Base-by-base conservation (phyloP, 805 yeast genomes). In the Schizosaccharomyces japonicus region DNA sequence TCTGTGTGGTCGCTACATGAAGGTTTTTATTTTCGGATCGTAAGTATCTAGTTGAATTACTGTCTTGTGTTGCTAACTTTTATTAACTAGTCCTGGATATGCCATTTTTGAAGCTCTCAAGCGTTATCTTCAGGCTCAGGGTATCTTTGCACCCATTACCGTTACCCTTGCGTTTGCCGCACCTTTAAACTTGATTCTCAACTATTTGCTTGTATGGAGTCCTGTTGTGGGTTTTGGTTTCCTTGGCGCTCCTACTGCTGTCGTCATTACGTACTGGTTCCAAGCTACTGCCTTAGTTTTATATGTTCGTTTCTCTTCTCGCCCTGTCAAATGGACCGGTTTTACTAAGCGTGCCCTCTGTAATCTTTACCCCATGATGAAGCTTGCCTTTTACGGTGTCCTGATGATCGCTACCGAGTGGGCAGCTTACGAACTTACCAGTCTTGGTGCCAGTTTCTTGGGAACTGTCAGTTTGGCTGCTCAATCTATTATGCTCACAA, bases 81-180 rank as follows among this genome's bases (percentile, higher is more conserved):
- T 10, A 7, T 34, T 17, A 23, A 23, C 32, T 17, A 42, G 46
- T 26, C 94, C 94, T 1, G 92, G 85, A 0, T 72, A 76, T 54
- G 67, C 80, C 42, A 51, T 79, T 10, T 83, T 83, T 59, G 94
- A 84, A 61, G 72, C 82, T 39, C 75, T 83, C 26, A 83, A 84
- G 61, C 66, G 93, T 50, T 82, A 71, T 55, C 61, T 83, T 50
- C 94, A 82, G 63, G 81, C 92, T 0, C 94, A 83, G 60, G 81
- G 82, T 29, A 76, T 82, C 11, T 84, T 80, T 65, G 78, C 80
- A 56, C 93, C 94, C 3, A 78, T 85, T 7, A 79, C 92, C 5
- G 72, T 75, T 52, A 78, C 73, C 3, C 61, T 80, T 28, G 58
- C 71, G 19, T 55, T 80, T 3, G 73, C 80, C 49, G 77, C 84